Evolutionary conservation across 495 filamentous ascomycete species (phyloP), one percentile per base, ranked within the genome.

Genomic region (Neurospora sp.): DNA sequence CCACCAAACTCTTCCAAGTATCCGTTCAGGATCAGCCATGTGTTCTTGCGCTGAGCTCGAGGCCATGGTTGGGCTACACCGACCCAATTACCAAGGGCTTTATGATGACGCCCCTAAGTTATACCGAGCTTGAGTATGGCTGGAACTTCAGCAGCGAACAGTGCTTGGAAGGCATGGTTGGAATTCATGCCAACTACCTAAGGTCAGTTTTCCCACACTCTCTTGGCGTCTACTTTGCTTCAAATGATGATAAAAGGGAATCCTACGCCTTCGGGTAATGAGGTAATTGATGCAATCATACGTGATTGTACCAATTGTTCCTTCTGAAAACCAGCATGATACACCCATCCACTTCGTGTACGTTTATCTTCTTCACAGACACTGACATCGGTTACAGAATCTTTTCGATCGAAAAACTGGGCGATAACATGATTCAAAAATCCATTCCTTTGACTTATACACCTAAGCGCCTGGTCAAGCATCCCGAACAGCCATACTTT

Each of bases 121-220:
- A 97, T 77, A 88, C 88, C 38, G 91, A 90, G n/a, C 86, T 99
- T 8, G 94, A 97, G 78, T 97, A 93, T 86, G 95, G 93, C 27
- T 97, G 94, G 91, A 97, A 92, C 76, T 98, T 99, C 77, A 96
- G 92, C 77, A 97, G 93, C 77, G 93, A 97, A 82, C 91, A 96
- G 78, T 96, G 94, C 76, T 86, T 90, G 16, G 94, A 97, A 82
- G 95, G 96, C 31, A 95, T 99, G 91, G 95, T 98, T 42, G 95
- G 94, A 71, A 95, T 99, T 71, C 93, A 97, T 81, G 93, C 90
- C 38, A 90, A 94, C 78, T 96, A 92, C 80, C 85, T 99, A 23
- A 86, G 93, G 94, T 96, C 88, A 81, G 93, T 90, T 70, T 39
- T n/a, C 42, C 72, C 23, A 7, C 54, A 73, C 72, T 44, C 76